Percentiles rank a stretch among this genome's conserved stretches.
Evolutionary conservation across 1,139 yeast genomes (phyloP).

Genomic region (Candida buenavistaensis): DNA sequence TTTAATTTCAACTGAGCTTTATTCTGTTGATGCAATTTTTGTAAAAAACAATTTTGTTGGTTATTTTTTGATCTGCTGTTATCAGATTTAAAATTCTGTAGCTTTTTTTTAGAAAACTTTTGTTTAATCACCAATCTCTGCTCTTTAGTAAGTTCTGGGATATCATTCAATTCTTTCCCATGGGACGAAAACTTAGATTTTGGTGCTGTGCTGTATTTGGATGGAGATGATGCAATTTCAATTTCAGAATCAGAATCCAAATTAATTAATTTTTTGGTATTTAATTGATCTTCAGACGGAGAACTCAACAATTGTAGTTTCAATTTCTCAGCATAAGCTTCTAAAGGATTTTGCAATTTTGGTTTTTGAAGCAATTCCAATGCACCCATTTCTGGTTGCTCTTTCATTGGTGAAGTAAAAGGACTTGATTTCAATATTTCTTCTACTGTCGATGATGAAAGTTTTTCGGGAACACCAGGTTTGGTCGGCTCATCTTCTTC

Average conservation of each 20-base stretch:
- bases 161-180: conserved; percentile 16
- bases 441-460: conserved; percentile 13
- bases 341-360: conserved; percentile 31
- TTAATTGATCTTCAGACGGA: conserved; percentile 18
- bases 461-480: not conserved
- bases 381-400: conserved; percentile 17
- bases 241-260: conserved; percentile 24
- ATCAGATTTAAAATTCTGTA: conserved; percentile 7
- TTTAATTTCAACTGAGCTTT: conserved; percentile 33
- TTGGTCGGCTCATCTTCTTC: conserved; percentile 18
- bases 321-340: conserved; percentile 35
- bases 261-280: conserved; percentile 14
- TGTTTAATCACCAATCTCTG: conserved; percentile 35
- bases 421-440: conserved; percentile 13
- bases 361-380: conserved; percentile 18
- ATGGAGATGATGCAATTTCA: conserved; percentile 15
- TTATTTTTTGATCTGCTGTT: conserved; percentile 6
- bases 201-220: conserved; percentile 1
- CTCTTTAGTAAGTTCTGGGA: conserved; percentile 41
- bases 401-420: conserved; percentile 35
- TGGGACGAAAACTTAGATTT: conserved; percentile 14
- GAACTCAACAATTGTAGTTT: conserved; percentile 26
- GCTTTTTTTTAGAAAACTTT: conserved; percentile 28
- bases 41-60: conserved; percentile 19
- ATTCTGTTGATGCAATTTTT: conserved; percentile 34